Evolutionary conservation across 805 yeast genomes (phyloP).

Genomic region (Henningerozyma blattae): DNA sequence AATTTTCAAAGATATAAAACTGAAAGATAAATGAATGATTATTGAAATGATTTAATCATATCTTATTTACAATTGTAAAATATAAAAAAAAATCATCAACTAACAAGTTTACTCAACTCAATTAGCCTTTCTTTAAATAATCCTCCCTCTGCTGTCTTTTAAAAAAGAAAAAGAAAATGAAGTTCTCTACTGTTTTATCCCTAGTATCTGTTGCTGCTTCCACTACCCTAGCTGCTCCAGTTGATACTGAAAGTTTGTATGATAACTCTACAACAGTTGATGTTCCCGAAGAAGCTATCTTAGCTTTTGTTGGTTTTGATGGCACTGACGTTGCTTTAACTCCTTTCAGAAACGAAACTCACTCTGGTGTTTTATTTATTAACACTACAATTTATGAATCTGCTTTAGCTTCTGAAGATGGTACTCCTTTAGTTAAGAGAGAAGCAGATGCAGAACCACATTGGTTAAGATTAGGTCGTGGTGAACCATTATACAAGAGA

Average conservation of each 20-base stretch:
- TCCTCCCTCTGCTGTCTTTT: not conserved
- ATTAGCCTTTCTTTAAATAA: too few relatives aligned
- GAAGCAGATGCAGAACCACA: slow-evolving; percentile 21
- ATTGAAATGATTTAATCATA: too few relatives aligned
- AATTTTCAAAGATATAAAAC: too few relatives aligned
- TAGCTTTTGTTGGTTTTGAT: slow-evolving; percentile 20
- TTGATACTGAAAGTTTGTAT: slow-evolving; percentile 7
- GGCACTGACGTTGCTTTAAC: slow-evolving; percentile 15
- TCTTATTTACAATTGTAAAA: too few relatives aligned
- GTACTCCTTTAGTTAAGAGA: slow-evolving; percentile 12
- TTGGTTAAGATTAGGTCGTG: slow-evolving; percentile 15
- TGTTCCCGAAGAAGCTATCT: slow-evolving; percentile 23
- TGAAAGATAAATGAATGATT: too few relatives aligned
- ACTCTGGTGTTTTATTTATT: slow-evolving; percentile 19
- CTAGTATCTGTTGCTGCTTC: slow-evolving; percentile 6
- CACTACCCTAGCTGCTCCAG: slow-evolving; percentile 14
- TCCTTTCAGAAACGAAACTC: slow-evolving; percentile 20
- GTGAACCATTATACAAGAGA: slow-evolving; percentile 21
- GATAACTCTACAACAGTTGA: slow-evolving; percentile 2
- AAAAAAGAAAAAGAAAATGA: slow-evolving; percentile 7
- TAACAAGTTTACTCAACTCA: too few relatives aligned
- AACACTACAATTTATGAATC: slow-evolving; percentile 21
- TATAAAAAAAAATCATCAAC: too few relatives aligned
- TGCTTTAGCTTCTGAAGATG: slow-evolving; percentile 9
- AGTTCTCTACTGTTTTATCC: slow-evolving; percentile 9